These are phyloP conservation scores for Solanum dulcamara DNA, from an alignment of 257 asterid species.

Conservation along the genomic window DNA sequence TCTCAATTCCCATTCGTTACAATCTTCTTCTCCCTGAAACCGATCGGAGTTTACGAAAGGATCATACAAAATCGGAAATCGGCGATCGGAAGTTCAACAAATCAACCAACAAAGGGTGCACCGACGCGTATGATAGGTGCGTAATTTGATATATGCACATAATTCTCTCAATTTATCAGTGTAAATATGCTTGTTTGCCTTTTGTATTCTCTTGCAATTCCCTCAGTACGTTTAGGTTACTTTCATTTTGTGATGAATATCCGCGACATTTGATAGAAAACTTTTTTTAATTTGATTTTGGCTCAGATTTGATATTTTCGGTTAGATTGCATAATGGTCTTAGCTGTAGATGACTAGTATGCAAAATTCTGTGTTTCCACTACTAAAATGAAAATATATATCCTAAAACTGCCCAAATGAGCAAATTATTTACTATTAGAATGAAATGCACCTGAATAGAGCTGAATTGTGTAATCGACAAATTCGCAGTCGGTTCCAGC, in stretches of 20 bases:
- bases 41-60: neutral
- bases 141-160: neutral
- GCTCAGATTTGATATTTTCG: neutral
- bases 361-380: neutral
- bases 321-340: neutral
- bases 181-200: neutral
- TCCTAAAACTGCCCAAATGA: neutral
- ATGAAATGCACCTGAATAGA: neutral
- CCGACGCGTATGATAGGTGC: neutral
- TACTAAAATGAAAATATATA: neutral
- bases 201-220: neutral
- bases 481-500: neutral
- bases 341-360: neutral
- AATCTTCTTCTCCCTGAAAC: neutral
- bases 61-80: neutral
- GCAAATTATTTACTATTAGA: neutral
- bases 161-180: neutral
- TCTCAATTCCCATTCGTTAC: neutral
- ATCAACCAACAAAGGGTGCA: neutral
- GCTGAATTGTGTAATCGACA: neutral
- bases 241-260: neutral
- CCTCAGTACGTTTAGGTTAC: neutral
- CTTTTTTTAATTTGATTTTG: neutral
- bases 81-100: neutral
- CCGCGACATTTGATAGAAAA: neutral